Base-by-base conservation (phyloP, 108 stramenopile genomes). In the Skeletonema grethae region DNA sequence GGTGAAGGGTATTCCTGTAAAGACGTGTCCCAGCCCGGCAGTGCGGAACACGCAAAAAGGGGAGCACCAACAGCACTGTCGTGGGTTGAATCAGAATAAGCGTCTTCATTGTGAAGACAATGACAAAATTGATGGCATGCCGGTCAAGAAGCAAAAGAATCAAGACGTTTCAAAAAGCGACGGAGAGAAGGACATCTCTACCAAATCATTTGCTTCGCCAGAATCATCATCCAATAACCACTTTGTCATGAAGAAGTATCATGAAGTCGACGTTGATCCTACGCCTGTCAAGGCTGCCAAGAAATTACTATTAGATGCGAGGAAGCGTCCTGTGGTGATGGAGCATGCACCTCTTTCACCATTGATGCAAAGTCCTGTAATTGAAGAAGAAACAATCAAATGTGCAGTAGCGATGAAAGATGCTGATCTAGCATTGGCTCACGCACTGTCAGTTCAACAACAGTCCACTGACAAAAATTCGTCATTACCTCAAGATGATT, bases 281-380 rank as follows among this genome's bases (percentile, higher is more conserved):
- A 53, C 50, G 18, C 50, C 50, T 8, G 50, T 53, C 22, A 53
- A 53, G 50, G 50, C 50, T 53, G 50, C 50, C 50, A 53, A 53
- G 22, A 53, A 53, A 53, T 8, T 53, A 2, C 22, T 53, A n/a
- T 53, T 22, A 8, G 50, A 53, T 53, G 50, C 50, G 7, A 53
- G 22, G 50, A 53, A 53, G 5, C 50, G 22, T 22, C 8, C 50
- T 53, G 22, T 22, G 2, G 50, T 22, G 36, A 38, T 9, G 18
- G 50, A 20, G 7, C 18, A 18, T 53, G 9, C 50, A 9, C 50
- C 50, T 10, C 50, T 53, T 53, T 53, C 50, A 10, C 50, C 50
- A 0, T 53, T 53, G 50, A 22, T 53, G 3, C 46, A 18, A 3
- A 48, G 46, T 53, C 50, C 50, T 22, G 50, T 53, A 22, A 53